Conservation (phyloP, 169 alveolate genomes). For the Amoebophrya sp. region DNA sequence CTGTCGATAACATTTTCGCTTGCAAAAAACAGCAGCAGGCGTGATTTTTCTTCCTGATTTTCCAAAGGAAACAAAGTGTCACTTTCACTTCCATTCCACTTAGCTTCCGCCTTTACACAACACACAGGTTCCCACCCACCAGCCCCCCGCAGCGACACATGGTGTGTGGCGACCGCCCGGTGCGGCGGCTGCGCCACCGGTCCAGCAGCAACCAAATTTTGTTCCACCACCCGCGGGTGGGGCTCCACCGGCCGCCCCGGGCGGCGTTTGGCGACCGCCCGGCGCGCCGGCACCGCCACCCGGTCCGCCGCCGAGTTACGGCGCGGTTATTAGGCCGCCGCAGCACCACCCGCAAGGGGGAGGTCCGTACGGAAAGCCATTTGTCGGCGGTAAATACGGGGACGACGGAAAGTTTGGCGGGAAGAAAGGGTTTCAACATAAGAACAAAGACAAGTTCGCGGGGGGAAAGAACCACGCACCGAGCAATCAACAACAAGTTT, state of each 20-base stretch:
- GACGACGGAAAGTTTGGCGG: background rate
- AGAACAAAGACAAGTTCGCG: too few relatives aligned
- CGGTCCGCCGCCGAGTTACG: background rate
- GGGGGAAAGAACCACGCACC: too few relatives aligned
- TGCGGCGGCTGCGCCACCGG: too few relatives aligned
- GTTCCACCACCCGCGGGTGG: background rate
- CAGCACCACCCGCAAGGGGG: background rate
- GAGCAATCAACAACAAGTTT: too few relatives aligned
- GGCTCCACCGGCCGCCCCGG: background rate
- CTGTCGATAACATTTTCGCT: background rate
- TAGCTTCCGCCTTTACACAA: background rate
- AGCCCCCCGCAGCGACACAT: background rate
- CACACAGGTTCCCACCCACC: background rate
- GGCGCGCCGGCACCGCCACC: background rate
- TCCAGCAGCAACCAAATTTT: background rate
- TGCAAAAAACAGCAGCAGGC: background rate
- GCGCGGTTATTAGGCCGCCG: background rate
- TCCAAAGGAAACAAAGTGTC: background rate
- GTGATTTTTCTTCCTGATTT: background rate
- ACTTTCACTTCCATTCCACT: background rate
- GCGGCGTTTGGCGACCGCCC: background rate
- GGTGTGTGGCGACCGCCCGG: too few relatives aligned
- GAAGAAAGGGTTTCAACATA: background rate
- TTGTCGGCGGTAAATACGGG: background rate
- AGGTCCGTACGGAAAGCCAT: background rate